These are phyloP conservation scores for Hansenula lynferdii DNA, from an alignment of 1,139 yeast genomes.

Conservation along the genomic window DNA sequence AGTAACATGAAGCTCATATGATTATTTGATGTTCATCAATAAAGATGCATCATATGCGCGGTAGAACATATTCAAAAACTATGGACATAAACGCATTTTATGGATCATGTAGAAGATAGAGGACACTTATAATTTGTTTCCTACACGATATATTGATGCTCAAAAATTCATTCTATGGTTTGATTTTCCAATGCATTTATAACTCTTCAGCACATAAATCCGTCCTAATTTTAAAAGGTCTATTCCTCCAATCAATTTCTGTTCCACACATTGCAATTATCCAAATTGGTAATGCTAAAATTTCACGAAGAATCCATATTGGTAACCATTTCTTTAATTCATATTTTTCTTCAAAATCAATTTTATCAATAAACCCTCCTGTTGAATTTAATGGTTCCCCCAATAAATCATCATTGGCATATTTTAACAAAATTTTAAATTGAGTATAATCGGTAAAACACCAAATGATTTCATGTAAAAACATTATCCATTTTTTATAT, in stretches of 20 bases:
- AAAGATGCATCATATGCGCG: too few relatives aligned
- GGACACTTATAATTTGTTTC: too few relatives aligned
- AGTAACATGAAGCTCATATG: too few relatives aligned
- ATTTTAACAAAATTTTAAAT: conserved; percentile 40
- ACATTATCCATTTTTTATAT: conserved; percentile 31
- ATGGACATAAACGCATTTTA: too few relatives aligned
- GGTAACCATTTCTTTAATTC: conserved; percentile 33
- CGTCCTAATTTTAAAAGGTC: conserved; percentile 64
- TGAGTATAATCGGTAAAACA: conserved; percentile 58
- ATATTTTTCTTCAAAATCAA: conserved; percentile 29
- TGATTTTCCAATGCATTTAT: not conserved
- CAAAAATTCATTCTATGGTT: not conserved
- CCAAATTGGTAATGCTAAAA: conserved; percentile 84
- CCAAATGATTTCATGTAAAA: conserved; percentile 61
- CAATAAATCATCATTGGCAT: conserved; percentile 23
- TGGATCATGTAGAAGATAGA: too few relatives aligned
- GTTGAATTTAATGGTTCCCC: too few relatives aligned
- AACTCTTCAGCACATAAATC: conserved; percentile 75
- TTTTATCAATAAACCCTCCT: too few relatives aligned
- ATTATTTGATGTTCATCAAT: too few relatives aligned
- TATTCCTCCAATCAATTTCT: conserved; percentile 77
- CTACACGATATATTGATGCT: too few relatives aligned
- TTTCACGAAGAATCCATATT: conserved; percentile 67
- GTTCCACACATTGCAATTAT: conserved; percentile 73
- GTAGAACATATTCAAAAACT: too few relatives aligned